A percentile compares a stretch with the other conserved stretches of the same genome.
Evolutionary conservation across 2,329 filamentous ascomycete genomes (phyloP).

Genomic region (Colletotrichum liaoningense): DNA sequence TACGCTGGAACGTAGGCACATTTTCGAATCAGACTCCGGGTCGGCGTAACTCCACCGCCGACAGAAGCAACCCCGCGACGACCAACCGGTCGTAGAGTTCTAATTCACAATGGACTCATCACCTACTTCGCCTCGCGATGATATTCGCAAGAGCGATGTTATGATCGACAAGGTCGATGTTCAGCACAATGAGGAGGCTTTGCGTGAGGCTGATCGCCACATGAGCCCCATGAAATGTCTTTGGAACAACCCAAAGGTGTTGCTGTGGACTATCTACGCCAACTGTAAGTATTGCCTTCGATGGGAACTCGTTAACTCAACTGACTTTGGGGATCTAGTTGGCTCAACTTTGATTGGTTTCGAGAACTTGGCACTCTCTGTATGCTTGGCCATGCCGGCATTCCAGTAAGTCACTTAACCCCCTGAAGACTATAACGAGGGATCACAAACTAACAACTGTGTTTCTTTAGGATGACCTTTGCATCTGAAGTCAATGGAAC

Average conservation of each 20-base stretch:
- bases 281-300: slow-evolving; percentile 17
- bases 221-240: slow-evolving; percentile 28
- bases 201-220: slow-evolving; percentile 28
- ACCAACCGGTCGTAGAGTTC: neutral
- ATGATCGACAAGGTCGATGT: slow-evolving; percentile 20
- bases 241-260: slow-evolving; percentile 26
- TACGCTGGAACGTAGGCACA: slow-evolving; percentile 26
- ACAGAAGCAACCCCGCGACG: neutral
- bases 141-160: slow-evolving; percentile 1
- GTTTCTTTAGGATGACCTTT: slow-evolving; percentile 30
- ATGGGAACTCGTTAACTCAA: neutral
- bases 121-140: slow-evolving; percentile 2
- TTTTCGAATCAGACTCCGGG: neutral
- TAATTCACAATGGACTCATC: slow-evolving; percentile 9
- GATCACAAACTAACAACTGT: neutral
- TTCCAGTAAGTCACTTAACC: slow-evolving; percentile 33
- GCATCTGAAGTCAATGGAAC: slow-evolving; percentile 36
- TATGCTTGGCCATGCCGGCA: slow-evolving; percentile 38
- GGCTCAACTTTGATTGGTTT: slow-evolving; percentile 36
- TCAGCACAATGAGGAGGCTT: slow-evolving; percentile 22
- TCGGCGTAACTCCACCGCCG: slow-evolving; percentile 16
- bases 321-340: slow-evolving; percentile 20
- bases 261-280: slow-evolving; percentile 33
- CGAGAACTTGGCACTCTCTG: slow-evolving; percentile 36
- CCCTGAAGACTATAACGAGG: neutral